Percentiles rank a stretch among this genome's conserved stretches.
Conservation (phyloP, 768 basidiomycete species). For the Ramaria sp. region DNA sequence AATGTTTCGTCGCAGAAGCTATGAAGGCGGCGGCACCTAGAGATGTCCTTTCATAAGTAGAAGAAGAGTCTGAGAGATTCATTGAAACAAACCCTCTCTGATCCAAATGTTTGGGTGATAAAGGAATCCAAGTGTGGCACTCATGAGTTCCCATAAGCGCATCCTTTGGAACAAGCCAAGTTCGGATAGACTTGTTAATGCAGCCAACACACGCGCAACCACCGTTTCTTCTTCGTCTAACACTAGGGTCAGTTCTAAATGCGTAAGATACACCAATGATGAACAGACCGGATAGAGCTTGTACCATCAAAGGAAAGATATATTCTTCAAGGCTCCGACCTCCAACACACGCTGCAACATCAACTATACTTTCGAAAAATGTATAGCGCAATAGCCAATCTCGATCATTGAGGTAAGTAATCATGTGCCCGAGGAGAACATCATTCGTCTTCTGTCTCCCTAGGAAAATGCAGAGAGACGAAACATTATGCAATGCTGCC, state of each 20-base stretch:
- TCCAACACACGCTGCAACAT: conserved; percentile 90
- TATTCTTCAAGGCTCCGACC: conserved; percentile 90
- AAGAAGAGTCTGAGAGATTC: background rate
- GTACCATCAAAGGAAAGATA: conserved; percentile 92
- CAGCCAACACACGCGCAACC: conserved; percentile 78
- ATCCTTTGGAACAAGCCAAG: conserved; percentile 86
- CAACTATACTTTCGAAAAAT: conserved; percentile 93
- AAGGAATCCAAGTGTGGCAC: conserved; percentile 74
- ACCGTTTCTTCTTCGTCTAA: conserved; percentile 93
- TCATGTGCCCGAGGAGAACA: conserved; percentile 77
- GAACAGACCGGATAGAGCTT: conserved; percentile 76
- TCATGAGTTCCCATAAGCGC: conserved; percentile 96
- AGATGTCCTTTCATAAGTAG: background rate
- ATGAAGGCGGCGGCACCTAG: conserved; percentile 83
- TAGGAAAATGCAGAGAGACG: conserved; percentile 85
- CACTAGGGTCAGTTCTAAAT: background rate
- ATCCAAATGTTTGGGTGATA: conserved; percentile 97
- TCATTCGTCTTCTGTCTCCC: conserved; percentile 92
- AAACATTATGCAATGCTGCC: conserved; percentile 78
- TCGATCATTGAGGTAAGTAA: conserved; percentile 59
- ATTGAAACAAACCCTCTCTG: conserved; percentile 57
- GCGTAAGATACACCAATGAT: background rate
- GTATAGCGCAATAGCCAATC: conserved; percentile 88
- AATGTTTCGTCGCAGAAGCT: conserved; percentile 69
- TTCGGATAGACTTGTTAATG: conserved; percentile 82